Percentiles rank a stretch among this genome's conserved stretches.
These are phyloP conservation scores for Metarhizium rileyi DNA, from an alignment of 2,329 filamentous ascomycete species.

Conservation along the genomic window DNA sequence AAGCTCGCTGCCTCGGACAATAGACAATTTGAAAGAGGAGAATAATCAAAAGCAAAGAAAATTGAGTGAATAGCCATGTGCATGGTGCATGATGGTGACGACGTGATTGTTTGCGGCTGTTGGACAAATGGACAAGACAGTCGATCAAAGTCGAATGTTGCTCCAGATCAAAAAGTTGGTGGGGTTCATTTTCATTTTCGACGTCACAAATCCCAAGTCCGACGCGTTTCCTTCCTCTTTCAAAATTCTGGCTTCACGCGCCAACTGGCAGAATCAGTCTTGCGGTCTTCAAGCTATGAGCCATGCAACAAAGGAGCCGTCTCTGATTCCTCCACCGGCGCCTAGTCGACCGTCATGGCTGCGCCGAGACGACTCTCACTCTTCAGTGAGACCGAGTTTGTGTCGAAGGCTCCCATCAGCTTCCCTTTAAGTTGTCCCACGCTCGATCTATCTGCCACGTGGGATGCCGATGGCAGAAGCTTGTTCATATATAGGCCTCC, in stretches of 20 bases:
- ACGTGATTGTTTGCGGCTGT: no score
- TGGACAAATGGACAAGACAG: not conserved
- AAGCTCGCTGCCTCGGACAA: not conserved
- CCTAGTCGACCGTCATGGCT: constrained; percentile 14
- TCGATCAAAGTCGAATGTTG: no score
- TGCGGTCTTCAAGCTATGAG: not conserved
- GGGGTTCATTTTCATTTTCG: not conserved
- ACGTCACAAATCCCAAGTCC: not conserved
- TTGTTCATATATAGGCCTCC: constrained; percentile 71
- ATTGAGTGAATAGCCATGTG: not conserved
- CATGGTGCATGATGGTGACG: not conserved
- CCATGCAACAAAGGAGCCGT: not conserved
- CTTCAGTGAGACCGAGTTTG: constrained; percentile 48
- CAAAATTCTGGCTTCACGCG: not conserved
- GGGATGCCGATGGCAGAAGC: constrained; percentile 55
- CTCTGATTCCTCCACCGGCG: not conserved
- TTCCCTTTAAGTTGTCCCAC: constrained; percentile 70
- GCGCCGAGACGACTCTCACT: constrained; percentile 30
- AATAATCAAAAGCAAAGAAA: not conserved
- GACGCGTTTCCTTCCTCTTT: not conserved
- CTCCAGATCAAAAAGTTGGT: no score
- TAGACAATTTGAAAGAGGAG: not conserved
- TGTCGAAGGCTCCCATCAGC: constrained; percentile 41
- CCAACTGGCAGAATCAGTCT: not conserved
- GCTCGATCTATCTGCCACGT: constrained; percentile 70